phyloP scores from a whole-genome alignment of 2,329 filamentous ascomycete genomes.

The Meredithiella fracta region DNA sequence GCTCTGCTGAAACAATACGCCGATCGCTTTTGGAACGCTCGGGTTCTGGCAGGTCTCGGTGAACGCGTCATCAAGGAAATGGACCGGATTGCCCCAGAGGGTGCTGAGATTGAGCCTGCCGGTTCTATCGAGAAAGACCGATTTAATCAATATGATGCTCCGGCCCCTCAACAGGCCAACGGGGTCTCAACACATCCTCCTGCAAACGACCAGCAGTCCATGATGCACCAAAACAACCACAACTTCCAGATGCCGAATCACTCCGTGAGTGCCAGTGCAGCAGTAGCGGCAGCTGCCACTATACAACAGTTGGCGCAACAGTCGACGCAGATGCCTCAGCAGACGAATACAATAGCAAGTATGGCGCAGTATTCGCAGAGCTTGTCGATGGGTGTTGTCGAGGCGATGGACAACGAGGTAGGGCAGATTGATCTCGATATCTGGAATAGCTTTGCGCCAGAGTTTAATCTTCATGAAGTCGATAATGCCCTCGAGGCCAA shows the following conservation, averaged over 20 bases:
- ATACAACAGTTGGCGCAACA: background rate
- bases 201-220: background rate
- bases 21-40: conserved; percentile 41
- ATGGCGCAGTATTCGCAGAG: conserved; percentile 4
- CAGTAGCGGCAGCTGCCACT: background rate
- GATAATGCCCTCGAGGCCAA: conserved; percentile 39
- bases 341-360: background rate
- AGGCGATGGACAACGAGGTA: conserved; percentile 1
- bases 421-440: conserved; percentile 12
- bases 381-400: background rate
- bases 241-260: background rate
- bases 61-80: conserved; percentile 39
- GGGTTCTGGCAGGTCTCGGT: conserved; percentile 37
- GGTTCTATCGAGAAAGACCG: background rate
- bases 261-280: background rate
- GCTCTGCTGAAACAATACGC: conserved; percentile 35
- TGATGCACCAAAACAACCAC: background rate
- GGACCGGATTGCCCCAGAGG: conserved; percentile 33
- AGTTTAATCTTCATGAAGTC: conserved; percentile 35
- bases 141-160: background rate
- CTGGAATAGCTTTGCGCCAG: conserved; percentile 29
- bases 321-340: background rate
- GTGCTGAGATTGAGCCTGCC: conserved; percentile 23
- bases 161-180: background rate
- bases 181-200: background rate